Base-by-base conservation (phyloP, 345 rosid genomes). In the Linum usitatissimum region DNA sequence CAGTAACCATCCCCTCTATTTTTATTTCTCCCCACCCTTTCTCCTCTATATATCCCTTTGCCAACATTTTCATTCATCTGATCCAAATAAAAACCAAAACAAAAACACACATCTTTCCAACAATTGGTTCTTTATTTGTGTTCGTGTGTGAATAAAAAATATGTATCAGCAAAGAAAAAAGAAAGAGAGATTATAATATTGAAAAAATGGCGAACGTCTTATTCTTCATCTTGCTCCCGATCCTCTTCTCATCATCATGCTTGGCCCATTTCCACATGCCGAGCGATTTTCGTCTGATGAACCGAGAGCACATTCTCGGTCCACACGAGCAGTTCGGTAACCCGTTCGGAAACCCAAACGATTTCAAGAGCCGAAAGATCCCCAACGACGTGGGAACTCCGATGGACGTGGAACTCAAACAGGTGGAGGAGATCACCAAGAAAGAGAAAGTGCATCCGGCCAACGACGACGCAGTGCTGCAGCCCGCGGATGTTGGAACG, bases 401-500 rank as follows among this genome's bases (percentile, higher is more conserved):
- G 1, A 45, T 45, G 4, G 51, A 45, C 51, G 51, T 13, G 4
- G 30, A 55, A 10, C 59, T 28, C 30, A 18, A 18, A 6, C 23
- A 20, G 30, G 59, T 18, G 30, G 59, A 55, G 59, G 59, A 19
- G 30, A 55, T 18, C 59, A 34, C 38, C 5, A 4, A 5, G 5
- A 34, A 34, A 34, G 30, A 55, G 3, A 28, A 55, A 5, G 38
- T 4, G 5, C 38, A 34, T 1, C 38, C 30, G 9, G 23, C 30
- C 10, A 7, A 30, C 97, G 0, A 88, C 83, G 9, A 93, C 87
- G 97, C 97, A 87, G n/a, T 87, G 97, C 63, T 83, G 79, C 36
- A 18, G 63, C 1, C 28, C 28, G 28, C 75, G 15, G 61, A 69
- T 14, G 18, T 51, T 0, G 53, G 63, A 15, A 65, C 82, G 17